These are phyloP conservation scores for Tolypocladium inflatum DNA, from an alignment of 2,329 filamentous ascomycete genomes.

Conservation along the genomic window DNA sequence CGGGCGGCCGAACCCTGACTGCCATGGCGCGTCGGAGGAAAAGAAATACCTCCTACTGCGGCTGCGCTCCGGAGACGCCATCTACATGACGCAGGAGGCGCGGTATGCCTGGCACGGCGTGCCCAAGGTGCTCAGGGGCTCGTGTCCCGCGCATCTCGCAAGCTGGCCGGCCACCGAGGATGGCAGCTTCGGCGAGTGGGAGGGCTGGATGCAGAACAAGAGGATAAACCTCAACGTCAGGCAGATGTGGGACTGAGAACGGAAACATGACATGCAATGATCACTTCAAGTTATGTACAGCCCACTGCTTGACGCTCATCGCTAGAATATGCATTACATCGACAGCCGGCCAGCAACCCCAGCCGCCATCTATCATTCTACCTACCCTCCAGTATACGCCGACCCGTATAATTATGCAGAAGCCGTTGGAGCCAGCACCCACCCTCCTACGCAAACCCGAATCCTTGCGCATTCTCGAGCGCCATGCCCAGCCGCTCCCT, in stretches of 20 bases:
- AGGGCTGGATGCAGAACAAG: slow-evolving; percentile 81
- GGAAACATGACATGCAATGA: neutral
- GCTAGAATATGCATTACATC: neutral
- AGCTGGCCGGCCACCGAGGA: slow-evolving; percentile 59
- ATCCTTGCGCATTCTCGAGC: slow-evolving; percentile 79
- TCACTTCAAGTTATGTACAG: neutral
- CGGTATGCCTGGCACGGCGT: slow-evolving; percentile 94
- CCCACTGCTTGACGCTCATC: neutral
- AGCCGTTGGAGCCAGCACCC: neutral
- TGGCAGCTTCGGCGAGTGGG: slow-evolving; percentile 57
- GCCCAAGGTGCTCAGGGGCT: slow-evolving; percentile 70
- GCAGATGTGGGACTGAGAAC: slow-evolving; percentile 63
- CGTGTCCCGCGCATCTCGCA: slow-evolving; percentile 65
- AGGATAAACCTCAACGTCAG: slow-evolving; percentile 87
- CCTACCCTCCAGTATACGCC: neutral
- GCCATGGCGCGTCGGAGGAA: slow-evolving; percentile 7
- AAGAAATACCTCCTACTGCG: slow-evolving; percentile 52
- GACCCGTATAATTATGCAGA: neutral
- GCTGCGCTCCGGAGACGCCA: slow-evolving; percentile 74
- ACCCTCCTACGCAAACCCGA: slow-evolving; percentile 60
- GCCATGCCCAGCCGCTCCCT: slow-evolving; percentile 72
- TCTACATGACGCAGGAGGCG: slow-evolving; percentile 77
- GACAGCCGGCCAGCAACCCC: neutral
- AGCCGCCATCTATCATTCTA: neutral
- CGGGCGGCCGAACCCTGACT: neutral